Conservation (phyloP, 495 filamentous ascomycete species). For the Penicillium tannophilum region DNA sequence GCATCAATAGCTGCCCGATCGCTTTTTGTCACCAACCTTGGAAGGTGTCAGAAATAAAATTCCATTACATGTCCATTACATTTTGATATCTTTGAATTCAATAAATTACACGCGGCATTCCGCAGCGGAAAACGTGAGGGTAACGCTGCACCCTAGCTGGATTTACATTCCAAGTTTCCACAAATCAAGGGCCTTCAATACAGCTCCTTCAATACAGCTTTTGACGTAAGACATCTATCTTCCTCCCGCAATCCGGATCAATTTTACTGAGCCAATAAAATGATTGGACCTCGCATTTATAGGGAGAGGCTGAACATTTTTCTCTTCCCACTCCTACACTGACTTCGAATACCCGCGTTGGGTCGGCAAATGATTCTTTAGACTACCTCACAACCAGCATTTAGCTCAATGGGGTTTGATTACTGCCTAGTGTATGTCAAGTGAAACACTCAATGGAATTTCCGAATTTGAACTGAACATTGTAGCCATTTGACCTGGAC, state of each 20-base stretch:
- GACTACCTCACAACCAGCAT: neutral
- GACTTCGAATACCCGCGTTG: neutral
- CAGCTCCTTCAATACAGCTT: neutral
- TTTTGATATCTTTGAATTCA: neutral
- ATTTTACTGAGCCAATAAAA: neutral
- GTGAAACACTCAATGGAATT: conserved; percentile 26
- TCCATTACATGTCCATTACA: no score
- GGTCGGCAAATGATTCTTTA: neutral
- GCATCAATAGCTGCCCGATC: neutral
- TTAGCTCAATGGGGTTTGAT: conserved; percentile 9
- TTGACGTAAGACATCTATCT: neutral
- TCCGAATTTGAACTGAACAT: neutral
- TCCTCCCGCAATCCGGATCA: neutral
- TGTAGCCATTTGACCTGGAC: conserved; percentile 69
- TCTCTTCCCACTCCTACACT: neutral
- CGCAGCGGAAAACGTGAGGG: neutral
- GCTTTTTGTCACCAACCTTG: neutral
- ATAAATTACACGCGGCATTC: neutral
- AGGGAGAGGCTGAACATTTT: neutral
- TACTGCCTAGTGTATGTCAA: conserved; percentile 15
- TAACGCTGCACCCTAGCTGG: neutral
- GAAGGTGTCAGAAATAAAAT: neutral
- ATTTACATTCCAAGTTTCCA: neutral
- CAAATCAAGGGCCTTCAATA: neutral
- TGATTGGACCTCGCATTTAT: neutral